phyloP scores from a whole-genome alignment of 257 asterid species.

The Eucommia ulmoides region DNA sequence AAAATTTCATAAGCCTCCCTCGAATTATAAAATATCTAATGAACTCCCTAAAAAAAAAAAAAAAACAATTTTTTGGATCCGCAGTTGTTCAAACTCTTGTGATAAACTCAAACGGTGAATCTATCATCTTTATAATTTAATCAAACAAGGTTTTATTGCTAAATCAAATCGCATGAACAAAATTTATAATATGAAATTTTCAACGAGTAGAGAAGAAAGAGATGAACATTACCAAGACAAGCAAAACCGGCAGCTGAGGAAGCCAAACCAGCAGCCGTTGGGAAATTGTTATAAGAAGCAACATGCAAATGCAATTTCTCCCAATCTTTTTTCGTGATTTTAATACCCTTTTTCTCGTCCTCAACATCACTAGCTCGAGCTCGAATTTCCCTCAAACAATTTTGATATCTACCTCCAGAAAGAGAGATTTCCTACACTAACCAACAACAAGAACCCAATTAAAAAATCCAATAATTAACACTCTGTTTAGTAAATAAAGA shows the following conservation, averaged over 20 bases:
- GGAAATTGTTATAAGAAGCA: slow-evolving; percentile 91
- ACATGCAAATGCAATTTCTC: slow-evolving; percentile 72
- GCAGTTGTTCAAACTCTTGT: background rate
- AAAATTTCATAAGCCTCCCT: no score
- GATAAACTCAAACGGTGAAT: background rate
- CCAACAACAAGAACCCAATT: slow-evolving; percentile 9
- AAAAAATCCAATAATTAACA: background rate
- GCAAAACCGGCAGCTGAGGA: slow-evolving; percentile 99
- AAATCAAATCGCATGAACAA: background rate
- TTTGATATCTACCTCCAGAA: slow-evolving; percentile 84
- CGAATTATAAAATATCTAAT: no score
- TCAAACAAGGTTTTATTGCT: background rate
- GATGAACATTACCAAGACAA: slow-evolving; percentile 59
- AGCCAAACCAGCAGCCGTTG: slow-evolving; percentile 99
- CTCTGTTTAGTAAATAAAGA: background rate
- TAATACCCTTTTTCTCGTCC: slow-evolving; percentile 82
- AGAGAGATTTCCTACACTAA: slow-evolving; percentile 81
- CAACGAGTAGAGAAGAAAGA: background rate
- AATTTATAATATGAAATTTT: background rate
- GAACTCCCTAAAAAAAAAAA: background rate
- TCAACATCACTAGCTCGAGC: slow-evolving; percentile 79
- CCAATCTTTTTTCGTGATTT: slow-evolving; percentile 76
- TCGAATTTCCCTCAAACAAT: slow-evolving; percentile 84
- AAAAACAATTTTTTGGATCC: background rate
- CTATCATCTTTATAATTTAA: background rate